These are phyloP conservation scores for Clavispora carvajalis DNA, from an alignment of 805 yeast species.

Conservation along the genomic window DNA sequence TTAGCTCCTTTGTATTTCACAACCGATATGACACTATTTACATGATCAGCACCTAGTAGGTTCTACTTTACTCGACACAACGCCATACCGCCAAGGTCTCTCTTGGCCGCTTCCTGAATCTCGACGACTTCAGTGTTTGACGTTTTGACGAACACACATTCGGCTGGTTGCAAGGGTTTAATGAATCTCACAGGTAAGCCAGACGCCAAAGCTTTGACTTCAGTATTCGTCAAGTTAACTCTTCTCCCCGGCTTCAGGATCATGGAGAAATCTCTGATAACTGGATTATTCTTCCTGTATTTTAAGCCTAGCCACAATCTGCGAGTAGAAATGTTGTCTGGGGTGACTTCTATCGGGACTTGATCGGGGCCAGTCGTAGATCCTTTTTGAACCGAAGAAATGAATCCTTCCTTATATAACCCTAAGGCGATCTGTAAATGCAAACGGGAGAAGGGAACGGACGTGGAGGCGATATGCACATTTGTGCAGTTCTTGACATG, in stretches of 20 bases:
- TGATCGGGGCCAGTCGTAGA: constrained; percentile 79
- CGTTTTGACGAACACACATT: constrained; percentile 65
- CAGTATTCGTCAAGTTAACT: constrained; percentile 57
- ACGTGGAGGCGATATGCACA: constrained; percentile 67
- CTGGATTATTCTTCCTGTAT: constrained; percentile 76
- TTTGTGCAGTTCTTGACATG: constrained; percentile 85
- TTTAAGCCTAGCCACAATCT: constrained; percentile 90
- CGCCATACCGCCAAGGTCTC: constrained; percentile 67
- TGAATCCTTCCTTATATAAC: constrained; percentile 85
- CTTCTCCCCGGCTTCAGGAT: constrained; percentile 83
- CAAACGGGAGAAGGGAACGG: constrained; percentile 76
- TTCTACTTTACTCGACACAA: constrained; percentile 65
- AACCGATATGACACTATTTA: constrained; percentile 6
- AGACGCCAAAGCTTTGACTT: constrained; percentile 65
- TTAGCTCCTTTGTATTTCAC: not conserved
- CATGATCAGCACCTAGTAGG: constrained; percentile 3
- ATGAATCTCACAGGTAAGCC: constrained; percentile 74
- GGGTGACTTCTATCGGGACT: constrained; percentile 70
- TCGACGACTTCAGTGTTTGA: constrained; percentile 52
- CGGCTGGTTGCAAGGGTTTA: constrained; percentile 84
- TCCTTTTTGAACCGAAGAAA: constrained; percentile 80
- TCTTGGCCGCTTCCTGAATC: constrained; percentile 79
- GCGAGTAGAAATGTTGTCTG: constrained; percentile 79
- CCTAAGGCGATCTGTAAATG: constrained; percentile 82
- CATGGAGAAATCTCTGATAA: constrained; percentile 63